Conservation (phyloP, 192 early-diverging fungal species). For the Coemansia reversa region DNA sequence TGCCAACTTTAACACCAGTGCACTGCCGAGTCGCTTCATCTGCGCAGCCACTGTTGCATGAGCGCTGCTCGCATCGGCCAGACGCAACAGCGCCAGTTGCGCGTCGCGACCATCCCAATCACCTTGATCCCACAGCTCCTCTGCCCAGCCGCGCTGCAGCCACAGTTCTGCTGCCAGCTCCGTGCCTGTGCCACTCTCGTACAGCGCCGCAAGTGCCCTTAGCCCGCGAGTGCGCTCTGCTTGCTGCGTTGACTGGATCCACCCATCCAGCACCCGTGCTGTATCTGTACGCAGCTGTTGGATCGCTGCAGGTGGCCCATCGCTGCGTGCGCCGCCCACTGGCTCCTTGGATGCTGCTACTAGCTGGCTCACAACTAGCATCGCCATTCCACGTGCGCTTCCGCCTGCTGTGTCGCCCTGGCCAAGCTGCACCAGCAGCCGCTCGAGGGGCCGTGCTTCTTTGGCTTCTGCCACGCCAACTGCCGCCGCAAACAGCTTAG, state of each 20-base stretch:
- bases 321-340: not conserved
- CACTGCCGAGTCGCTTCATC: constrained; percentile 61
- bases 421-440: constrained; percentile 30
- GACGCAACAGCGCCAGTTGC: constrained; percentile 59
- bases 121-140: constrained; percentile 75
- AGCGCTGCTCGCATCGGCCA: constrained; percentile 52
- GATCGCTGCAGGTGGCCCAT: constrained; percentile 1
- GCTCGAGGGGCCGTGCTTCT: constrained; percentile 6
- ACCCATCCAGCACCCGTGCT: constrained; percentile 13
- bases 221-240: constrained; percentile 32
- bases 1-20: constrained; percentile 59
- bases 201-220: constrained; percentile 60
- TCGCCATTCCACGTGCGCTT: constrained; percentile 14
- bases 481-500: constrained; percentile 8
- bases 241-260: constrained; percentile 39
- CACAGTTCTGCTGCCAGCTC: constrained; percentile 61
- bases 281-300: constrained; percentile 9
- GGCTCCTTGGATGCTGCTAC: constrained; percentile 19
- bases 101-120: constrained; percentile 70
- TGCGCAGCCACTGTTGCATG: constrained; percentile 60
- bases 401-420: not conserved
- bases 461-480: not conserved
- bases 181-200: constrained; percentile 62
- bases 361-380: constrained; percentile 39
- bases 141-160: constrained; percentile 61